phyloP scores from a whole-genome alignment of 495 filamentous ascomycete species.

The Annulohypoxylon bovei region DNA sequence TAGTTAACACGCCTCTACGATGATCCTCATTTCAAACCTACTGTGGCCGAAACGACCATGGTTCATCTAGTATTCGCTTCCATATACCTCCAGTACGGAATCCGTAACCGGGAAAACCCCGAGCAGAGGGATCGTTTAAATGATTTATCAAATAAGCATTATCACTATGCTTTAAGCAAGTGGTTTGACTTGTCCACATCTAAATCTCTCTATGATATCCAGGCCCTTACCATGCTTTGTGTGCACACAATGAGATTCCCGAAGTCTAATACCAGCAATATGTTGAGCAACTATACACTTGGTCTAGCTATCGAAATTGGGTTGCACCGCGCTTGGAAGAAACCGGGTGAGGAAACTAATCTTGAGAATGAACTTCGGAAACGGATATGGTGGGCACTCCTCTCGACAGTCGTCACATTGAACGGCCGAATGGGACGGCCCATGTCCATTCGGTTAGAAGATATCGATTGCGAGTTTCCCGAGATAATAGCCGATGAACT shows the following conservation, averaged over 20 bases:
- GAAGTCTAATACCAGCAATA: slow-evolving; percentile 78
- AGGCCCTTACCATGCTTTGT: slow-evolving; percentile 75
- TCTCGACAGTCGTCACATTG: slow-evolving; percentile 69
- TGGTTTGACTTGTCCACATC: slow-evolving; percentile 68
- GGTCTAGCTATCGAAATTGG: slow-evolving; percentile 75
- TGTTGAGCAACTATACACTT: slow-evolving; percentile 68
- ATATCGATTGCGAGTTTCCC: slow-evolving; percentile 80
- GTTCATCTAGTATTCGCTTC: slow-evolving; percentile 82
- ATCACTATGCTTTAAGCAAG: slow-evolving; percentile 75
- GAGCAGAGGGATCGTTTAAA: slow-evolving; percentile 64
- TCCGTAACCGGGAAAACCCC: slow-evolving; percentile 66
- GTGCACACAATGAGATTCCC: slow-evolving; percentile 77
- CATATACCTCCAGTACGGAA: slow-evolving; percentile 76
- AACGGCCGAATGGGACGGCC: slow-evolving; percentile 79
- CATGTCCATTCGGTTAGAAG: slow-evolving; percentile 73
- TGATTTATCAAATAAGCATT: slow-evolving; percentile 74
- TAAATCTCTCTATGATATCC: slow-evolving; percentile 70
- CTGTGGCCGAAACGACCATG: slow-evolving; percentile 71
- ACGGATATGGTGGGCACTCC: slow-evolving; percentile 76
- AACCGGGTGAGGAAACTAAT: slow-evolving; percentile 61
- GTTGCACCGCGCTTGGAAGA: slow-evolving; percentile 74
- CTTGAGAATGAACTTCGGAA: slow-evolving; percentile 79
- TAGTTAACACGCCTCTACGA: slow-evolving; percentile 71
- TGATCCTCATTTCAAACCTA: slow-evolving; percentile 67
- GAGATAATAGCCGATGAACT: slow-evolving; percentile 73